Evolutionary conservation across 495 filamentous ascomycete genomes (phyloP), one percentile per base, ranked within the genome.

Genomic region (Entonaema liquescens): DNA sequence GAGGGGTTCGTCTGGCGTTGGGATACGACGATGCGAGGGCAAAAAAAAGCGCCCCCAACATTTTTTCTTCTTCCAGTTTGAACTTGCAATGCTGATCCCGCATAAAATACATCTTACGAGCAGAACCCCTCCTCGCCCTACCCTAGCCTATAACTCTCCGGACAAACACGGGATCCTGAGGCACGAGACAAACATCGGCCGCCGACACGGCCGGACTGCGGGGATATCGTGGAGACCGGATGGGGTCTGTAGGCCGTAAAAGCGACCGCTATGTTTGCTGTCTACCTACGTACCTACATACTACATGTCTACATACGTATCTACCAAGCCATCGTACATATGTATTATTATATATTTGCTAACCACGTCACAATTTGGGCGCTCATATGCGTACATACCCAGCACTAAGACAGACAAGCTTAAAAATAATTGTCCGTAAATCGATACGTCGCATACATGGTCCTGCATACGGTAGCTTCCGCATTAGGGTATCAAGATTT

Each of bases 171-270:
- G 56, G 25, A 56, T 28, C 49, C 29, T 49, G 47, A 66, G 25
- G 50, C 29, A 40, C 15, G 57, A 61, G 56, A 64, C 67, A 70
- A 70, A 70, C 56, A 70, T 29, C 36, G 62, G 62, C 42, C 68
- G 44, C 68, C 50, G 54, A 65, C 5, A 56, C 62, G 68, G 62
- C 68, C 68, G 68, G 42, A 7, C 36, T 70, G 67, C 52, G 61
- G 61, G 56, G 62, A 40, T n/a, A 50, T 50, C 47, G 36, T 62
- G 36, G 52, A 57, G 26, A 54, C 54, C 67, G 60, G 44, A 54
- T 54, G 60, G 59, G 40, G 53, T 8, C 5, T 38, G 26, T 36
- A 62, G 59, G 56, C 56, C 56, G 36, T 42, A 42, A 17, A 36
- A 5, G 36, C 56, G 56, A 28, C 36, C 26, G 36, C 56, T 21